Percentiles rank a stretch among this genome's conserved stretches.
These are phyloP conservation scores for Suillus weaverae DNA, from an alignment of 768 basidiomycete genomes.

Conservation along the genomic window DNA sequence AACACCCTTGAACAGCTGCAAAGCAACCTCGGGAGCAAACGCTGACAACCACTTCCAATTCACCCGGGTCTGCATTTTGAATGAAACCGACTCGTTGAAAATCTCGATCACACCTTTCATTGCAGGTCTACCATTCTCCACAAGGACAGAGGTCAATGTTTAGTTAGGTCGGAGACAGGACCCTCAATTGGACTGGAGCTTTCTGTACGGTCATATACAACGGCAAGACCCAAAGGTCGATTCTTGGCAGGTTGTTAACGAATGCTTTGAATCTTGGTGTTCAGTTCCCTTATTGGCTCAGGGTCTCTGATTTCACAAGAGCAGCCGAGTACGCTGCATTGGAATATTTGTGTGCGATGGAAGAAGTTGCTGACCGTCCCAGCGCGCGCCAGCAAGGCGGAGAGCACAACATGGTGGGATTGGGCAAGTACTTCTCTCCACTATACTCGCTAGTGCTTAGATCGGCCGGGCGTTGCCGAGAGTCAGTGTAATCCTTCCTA, in stretches of 20 bases:
- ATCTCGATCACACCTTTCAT: slow-evolving; percentile 78
- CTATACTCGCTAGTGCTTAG: background rate
- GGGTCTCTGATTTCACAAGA: slow-evolving; percentile 75
- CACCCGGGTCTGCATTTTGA: slow-evolving; percentile 80
- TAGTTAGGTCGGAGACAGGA: slow-evolving; percentile 76
- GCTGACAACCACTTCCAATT: slow-evolving; percentile 90
- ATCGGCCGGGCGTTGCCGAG: background rate
- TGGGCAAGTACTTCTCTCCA: background rate
- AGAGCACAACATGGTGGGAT: slow-evolving; percentile 48
- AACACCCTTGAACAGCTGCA: slow-evolving; percentile 55
- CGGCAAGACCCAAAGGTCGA: slow-evolving; percentile 62
- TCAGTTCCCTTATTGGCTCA: slow-evolving; percentile 69
- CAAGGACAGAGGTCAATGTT: slow-evolving; percentile 72
- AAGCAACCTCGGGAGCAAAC: slow-evolving; percentile 42
- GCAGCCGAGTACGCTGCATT: slow-evolving; percentile 80
- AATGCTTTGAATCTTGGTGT: slow-evolving; percentile 52
- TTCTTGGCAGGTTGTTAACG: slow-evolving; percentile 80
- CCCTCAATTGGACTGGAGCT: slow-evolving; percentile 59
- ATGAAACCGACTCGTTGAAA: slow-evolving; percentile 80
- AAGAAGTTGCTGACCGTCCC: slow-evolving; percentile 70
- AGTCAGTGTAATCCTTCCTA: no score
- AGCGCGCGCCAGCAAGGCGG: slow-evolving; percentile 46
- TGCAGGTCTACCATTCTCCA: slow-evolving; percentile 85
- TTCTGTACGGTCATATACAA: slow-evolving; percentile 69
- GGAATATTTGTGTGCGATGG: slow-evolving; percentile 81